These are phyloP conservation scores for Seiridium unicorne DNA, from an alignment of 2,329 filamentous ascomycete genomes.

Conservation along the genomic window DNA sequence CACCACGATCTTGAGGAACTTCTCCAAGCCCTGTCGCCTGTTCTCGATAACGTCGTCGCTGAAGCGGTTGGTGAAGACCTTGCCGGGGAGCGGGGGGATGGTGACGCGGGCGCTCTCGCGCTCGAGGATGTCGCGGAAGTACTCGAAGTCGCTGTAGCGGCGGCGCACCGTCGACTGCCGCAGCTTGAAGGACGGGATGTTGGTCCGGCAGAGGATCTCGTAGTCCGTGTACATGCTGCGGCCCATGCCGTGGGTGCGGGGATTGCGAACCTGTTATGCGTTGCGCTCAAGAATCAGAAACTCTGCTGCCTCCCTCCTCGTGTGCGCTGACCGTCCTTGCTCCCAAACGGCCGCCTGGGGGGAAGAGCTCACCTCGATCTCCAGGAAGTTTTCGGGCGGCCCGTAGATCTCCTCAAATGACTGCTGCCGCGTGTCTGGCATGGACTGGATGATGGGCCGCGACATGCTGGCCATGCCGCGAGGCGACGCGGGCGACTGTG, in stretches of 20 bases:
- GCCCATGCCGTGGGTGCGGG: constrained; percentile 90
- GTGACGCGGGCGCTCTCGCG: constrained; percentile 91
- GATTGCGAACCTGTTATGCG: constrained; percentile 74
- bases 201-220: constrained; percentile 95
- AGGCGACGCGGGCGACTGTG: constrained; percentile 12
- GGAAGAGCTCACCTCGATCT: constrained; percentile 75
- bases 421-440: constrained; percentile 78
- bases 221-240: constrained; percentile 98
- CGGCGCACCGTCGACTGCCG: constrained; percentile 84
- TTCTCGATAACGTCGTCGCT: constrained; percentile 97
- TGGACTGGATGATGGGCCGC: constrained; percentile 60
- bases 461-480: constrained; percentile 34
- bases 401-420: constrained; percentile 99
- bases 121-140: constrained; percentile 97
- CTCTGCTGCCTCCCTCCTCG: neutral
- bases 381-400: constrained; percentile 96
- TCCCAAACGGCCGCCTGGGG: too few relatives aligned
- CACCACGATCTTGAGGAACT: constrained; percentile 96
- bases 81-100: constrained; percentile 92
- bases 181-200: constrained; percentile 98
- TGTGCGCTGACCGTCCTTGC: neutral
- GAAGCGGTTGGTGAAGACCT: constrained; percentile 97
- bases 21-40: constrained; percentile 83
- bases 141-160: constrained; percentile 97
- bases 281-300: neutral